Base-by-base conservation (phyloP, 1,284 basidiomycete species). In the Ganoderma meredithae region DNA sequence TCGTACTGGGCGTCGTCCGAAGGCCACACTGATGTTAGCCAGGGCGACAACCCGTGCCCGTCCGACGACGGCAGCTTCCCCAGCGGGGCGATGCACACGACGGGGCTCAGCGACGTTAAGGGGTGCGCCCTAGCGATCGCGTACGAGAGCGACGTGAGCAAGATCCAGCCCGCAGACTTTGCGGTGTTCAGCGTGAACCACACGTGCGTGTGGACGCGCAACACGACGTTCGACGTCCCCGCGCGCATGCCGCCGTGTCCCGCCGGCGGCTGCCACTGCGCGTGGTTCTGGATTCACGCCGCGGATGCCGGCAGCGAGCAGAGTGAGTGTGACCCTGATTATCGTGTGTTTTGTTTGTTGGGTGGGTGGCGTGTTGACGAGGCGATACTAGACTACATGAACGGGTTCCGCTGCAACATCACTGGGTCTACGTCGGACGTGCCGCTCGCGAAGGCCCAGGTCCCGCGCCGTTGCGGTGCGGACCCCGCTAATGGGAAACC, bases 221-320 rank as follows among this genome's bases (percentile, higher is more conserved):
- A 86, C 77, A 92, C 90, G 17, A 85, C 88, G 62, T 94, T 92
- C 75, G 78, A 85, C 66, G 86, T 94, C 15, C 92, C 92, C 0
- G 84, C 79, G n/a, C 80, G 81, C 36, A 89, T 94, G 86, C 92
- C 92, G 0, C 81, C 87, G 17, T 93, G 92, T 75, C 89, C 90
- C 0, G 75, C 70, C n/a, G 87, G 85, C 17, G 86, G 87, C 25
- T 93, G 91, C 75, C 85, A 84, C 36, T 93, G 91, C 77, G 86
- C 89, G 5, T 94, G 88, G 83, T 90, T 91, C 76, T 94, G 91
- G 92, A 88, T 92, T 44, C 90, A 92, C 75, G 84, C 86, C 76
- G 72, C 80, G 0, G 81, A 85, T 66, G 80, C 81, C 53, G 84
- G 85, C 15, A 74, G 80, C 22, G 82, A 83, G 73, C 83, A 86